These are phyloP conservation scores for Didymellaceae sp. DNA, from an alignment of 2,329 filamentous ascomycete genomes.

Conservation along the genomic window DNA sequence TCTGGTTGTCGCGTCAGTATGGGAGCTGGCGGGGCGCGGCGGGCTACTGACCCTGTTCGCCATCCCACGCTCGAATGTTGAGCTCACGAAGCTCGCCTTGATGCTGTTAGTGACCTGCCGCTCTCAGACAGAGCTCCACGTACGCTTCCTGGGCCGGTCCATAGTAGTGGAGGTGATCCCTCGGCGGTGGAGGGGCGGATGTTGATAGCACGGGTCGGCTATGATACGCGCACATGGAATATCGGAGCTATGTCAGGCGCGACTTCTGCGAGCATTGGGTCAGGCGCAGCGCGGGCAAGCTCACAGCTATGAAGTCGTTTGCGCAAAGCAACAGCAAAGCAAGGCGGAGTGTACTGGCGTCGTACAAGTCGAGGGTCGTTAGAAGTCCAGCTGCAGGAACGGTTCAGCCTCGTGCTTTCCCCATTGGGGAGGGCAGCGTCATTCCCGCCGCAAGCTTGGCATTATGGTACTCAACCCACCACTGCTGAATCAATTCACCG, in stretches of 20 bases:
- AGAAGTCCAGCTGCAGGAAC: slow-evolving; percentile 30
- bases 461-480: slow-evolving; percentile 5
- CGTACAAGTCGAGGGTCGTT: slow-evolving; percentile 12
- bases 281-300: slow-evolving; percentile 29
- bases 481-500: not conserved
- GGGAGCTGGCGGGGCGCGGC: slow-evolving; percentile 14
- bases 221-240: slow-evolving; percentile 47
- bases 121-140: not conserved
- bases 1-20: slow-evolving; percentile 59
- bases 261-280: slow-evolving; percentile 45
- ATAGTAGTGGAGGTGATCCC: slow-evolving; percentile 48
- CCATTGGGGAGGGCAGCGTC: slow-evolving; percentile 22
- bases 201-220: slow-evolving; percentile 40
- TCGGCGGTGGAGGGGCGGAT: slow-evolving; percentile 44
- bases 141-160: slow-evolving; percentile 60
- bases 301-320: slow-evolving; percentile 28
- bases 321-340: slow-evolving; percentile 17
- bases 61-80: slow-evolving; percentile 87
- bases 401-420: slow-evolving; percentile 20
- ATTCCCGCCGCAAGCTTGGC: slow-evolving; percentile 7
- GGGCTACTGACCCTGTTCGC: slow-evolving; percentile 73
- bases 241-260: slow-evolving; percentile 41
- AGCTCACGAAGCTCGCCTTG: slow-evolving; percentile 87
- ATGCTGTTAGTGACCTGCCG: slow-evolving; percentile 27
- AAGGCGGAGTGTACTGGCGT: slow-evolving; percentile 7